Evolutionary conservation across 306 rosid species (phyloP), one percentile per base, ranked within the genome.

Genomic region (Fragaria iinumae): DNA sequence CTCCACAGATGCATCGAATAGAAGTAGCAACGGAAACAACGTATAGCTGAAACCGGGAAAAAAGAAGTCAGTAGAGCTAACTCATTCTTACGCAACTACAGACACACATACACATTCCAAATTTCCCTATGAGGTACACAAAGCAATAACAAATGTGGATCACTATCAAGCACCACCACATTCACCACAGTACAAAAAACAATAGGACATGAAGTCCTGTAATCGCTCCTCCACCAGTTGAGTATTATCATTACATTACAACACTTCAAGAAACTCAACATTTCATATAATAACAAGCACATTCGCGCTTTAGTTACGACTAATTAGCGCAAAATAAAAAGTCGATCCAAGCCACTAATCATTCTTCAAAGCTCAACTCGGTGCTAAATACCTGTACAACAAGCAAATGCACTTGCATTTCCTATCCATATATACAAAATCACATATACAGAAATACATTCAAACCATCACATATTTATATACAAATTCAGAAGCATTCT

Each of bases 11-110:
- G 91, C 98, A 78, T 95, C 97, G 55, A 90, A 86, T 25, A 92
- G 91, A 81, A 90, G 86, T 83, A 95, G 86, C 85, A 95, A 83
- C 2, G 97, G 98, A 81, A 95, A 90, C 86, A 95, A 80, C 12
- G 81, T 80, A 77, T 92, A 90, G 87, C 98, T 89, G 96, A 62
- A 82, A 79, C 29, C 49, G 23, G 74, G 12, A 36, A 21, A 9
- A 49, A 50, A 81, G 18, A 67, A 67, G 53, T 59, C 57, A 44
- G 34, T 27, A n/a, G 2, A 20, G 59, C 39, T 47, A 16, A 27
- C 56, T 55, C 32, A 64, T 32, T 25, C 6, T 44, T 57, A 32
- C 65, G 12, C 49, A n/a, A 23, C 56, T 36, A 73, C 6, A 21
- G 3, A 34, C 39, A 73, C 13, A 6, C 8, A 69, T 27, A 43